Conservation (phyloP, 257 asterid genomes). For the Solanum sitiens region DNA sequence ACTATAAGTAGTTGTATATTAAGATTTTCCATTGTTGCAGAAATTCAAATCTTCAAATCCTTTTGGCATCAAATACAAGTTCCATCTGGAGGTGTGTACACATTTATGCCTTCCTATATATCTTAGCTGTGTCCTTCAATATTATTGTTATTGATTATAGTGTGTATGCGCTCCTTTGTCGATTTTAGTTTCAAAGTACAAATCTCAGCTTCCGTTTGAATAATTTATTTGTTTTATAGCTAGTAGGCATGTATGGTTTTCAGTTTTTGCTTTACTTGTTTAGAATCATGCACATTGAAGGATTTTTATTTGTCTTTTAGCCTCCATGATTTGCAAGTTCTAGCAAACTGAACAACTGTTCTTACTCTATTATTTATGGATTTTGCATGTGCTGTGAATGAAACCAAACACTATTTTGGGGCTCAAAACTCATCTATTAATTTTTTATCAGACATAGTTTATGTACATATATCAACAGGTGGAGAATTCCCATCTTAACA, state of each 20-base stretch:
- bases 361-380: neutral
- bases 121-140: neutral
- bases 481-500: neutral
- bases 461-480: neutral
- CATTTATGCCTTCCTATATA: neutral
- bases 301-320: neutral
- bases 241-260: neutral
- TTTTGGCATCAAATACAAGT: slow-evolving; percentile 85
- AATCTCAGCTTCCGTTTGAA: neutral
- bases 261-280: neutral
- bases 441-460: neutral
- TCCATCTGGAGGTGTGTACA: slow-evolving; percentile 79
- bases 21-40: slow-evolving; percentile 29
- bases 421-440: neutral
- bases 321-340: neutral
- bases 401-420: neutral
- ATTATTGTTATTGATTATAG: neutral
- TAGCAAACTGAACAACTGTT: neutral
- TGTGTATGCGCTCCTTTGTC: neutral
- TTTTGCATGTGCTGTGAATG: neutral
- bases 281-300: neutral
- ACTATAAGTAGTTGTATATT: neutral
- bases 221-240: neutral
- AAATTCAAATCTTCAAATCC: slow-evolving; percentile 82
- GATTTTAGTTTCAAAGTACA: neutral